Evolutionary conservation across 139 green algal species (phyloP).

Genomic region (Pseudopediastrum boryanum): DNA sequence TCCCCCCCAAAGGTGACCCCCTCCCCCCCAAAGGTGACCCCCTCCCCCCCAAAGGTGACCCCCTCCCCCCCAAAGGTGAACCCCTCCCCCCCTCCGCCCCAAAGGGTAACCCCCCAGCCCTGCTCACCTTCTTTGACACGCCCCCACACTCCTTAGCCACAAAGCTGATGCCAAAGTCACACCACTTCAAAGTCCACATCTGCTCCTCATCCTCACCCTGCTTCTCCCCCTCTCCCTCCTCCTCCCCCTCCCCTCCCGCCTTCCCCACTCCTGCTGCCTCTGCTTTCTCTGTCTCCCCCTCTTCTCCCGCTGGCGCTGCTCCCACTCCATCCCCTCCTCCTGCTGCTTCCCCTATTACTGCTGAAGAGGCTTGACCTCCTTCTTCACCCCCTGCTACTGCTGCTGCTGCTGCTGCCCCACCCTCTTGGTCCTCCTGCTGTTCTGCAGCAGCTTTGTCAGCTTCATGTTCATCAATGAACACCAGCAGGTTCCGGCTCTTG

Average conservation of each 20-base stretch:
- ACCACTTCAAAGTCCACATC: slow-evolving; percentile 34
- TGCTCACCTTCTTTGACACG: slow-evolving; percentile 9
- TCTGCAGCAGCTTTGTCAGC: slow-evolving; percentile 10
- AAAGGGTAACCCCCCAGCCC: too few species aligned
- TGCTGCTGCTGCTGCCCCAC: neutral
- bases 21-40: too few species aligned
- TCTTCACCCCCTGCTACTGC: slow-evolving; percentile 18
- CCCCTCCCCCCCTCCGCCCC: too few species aligned
- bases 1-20: too few species aligned
- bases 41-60: too few species aligned
- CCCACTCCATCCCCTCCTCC: neutral
- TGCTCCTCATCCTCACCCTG: neutral
- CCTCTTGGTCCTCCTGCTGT: neutral
- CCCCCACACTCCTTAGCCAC: slow-evolving; percentile 15
- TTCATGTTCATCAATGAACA: slow-evolving; percentile 18
- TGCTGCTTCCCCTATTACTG: neutral
- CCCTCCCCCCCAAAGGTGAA: too few species aligned
- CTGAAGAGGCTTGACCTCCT: too few species aligned
- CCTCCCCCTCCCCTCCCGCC: neutral
- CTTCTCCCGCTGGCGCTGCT: neutral
- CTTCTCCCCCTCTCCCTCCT: neutral
- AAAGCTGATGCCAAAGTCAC: slow-evolving; percentile 39
- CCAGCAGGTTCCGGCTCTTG: slow-evolving; percentile 38
- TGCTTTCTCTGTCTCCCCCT: too few species aligned
- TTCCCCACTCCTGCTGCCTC: neutral